phyloP scores from a whole-genome alignment of 2,329 filamentous ascomycete genomes.

The Stagonosporopsis chrysanthemi region DNA sequence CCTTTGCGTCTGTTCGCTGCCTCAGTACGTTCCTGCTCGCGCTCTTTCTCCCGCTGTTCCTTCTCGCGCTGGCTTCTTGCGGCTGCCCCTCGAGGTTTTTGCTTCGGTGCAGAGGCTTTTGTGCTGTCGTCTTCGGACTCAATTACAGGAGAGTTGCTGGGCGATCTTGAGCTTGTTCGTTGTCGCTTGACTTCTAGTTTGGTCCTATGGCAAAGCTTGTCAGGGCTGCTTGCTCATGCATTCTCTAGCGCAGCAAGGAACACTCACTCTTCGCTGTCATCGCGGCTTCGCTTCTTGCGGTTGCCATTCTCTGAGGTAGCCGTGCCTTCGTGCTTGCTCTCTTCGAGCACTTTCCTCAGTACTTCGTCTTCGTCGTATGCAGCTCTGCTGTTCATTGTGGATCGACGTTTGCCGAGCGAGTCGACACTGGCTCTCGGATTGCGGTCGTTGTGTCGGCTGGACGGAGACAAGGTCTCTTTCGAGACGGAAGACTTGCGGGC shows the following conservation, averaged over 20 bases:
- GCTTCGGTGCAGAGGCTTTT: constrained; percentile 52
- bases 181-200: constrained; percentile 78
- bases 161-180: constrained; percentile 68
- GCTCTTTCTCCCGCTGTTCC: constrained; percentile 69
- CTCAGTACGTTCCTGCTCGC: constrained; percentile 76
- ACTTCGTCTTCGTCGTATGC: constrained; percentile 96
- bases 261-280: constrained; percentile 92
- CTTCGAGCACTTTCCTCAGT: constrained; percentile 87
- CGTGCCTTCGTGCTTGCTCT: constrained; percentile 83
- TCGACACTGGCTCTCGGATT: constrained; percentile 62
- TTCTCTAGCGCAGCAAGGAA: constrained; percentile 17
- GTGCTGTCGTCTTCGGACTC: constrained; percentile 75
- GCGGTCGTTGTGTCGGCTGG: constrained; percentile 57
- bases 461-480: constrained; percentile 65
- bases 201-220: constrained; percentile 63
- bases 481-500: constrained; percentile 68
- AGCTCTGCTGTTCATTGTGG: constrained; percentile 96
- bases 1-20: constrained; percentile 81
- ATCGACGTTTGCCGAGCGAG: constrained; percentile 79
- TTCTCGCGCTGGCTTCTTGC: constrained; percentile 64
- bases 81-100: constrained; percentile 57
- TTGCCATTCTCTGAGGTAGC: constrained; percentile 62
- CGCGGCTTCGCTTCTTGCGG: constrained; percentile 82
- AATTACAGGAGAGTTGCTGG: constrained; percentile 59
- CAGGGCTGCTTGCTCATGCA: constrained; percentile 23